A percentile compares a stretch with the other conserved stretches of the same genome.
Conservation (phyloP, 768 basidiomycete species). For the Steccherinum ochraceum region DNA sequence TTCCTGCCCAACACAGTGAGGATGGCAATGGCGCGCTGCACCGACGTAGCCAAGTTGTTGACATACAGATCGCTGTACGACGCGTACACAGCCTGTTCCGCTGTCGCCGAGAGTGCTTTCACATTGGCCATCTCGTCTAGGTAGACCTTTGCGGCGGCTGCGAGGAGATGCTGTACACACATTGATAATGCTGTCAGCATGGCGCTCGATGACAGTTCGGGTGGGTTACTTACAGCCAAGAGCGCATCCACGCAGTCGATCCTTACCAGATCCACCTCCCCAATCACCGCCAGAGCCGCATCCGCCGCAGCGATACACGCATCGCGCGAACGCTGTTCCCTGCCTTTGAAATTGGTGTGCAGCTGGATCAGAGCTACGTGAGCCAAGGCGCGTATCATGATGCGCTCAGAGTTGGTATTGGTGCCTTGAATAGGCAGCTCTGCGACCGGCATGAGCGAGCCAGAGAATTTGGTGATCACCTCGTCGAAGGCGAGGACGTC, state of each 20-base stretch:
- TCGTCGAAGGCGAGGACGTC: constrained; percentile 15
- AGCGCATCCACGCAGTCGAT: constrained; percentile 17
- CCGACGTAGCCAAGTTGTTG: constrained; percentile 4
- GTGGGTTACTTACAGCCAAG: constrained; percentile 18
- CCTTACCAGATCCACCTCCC: constrained; percentile 10
- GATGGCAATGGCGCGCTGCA: constrained; percentile 15
- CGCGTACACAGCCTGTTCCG: neutral
- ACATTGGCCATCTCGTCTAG: constrained; percentile 13
- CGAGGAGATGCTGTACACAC: constrained; percentile 15
- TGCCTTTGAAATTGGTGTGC: constrained; percentile 13
- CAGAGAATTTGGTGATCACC: constrained; percentile 13
- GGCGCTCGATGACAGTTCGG: neutral
- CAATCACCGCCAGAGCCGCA: constrained; percentile 11
- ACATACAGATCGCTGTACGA: constrained; percentile 9
- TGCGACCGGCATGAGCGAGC: constrained; percentile 8
- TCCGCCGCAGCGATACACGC: constrained; percentile 16
- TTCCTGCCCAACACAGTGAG: constrained; percentile 13
- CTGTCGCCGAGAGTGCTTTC: neutral
- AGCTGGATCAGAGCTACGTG: constrained; percentile 21
- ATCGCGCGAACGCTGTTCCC: constrained; percentile 13
- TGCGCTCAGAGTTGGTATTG: neutral
- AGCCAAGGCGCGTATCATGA: constrained; percentile 15
- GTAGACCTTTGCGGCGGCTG: constrained; percentile 13
- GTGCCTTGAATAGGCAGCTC: neutral
- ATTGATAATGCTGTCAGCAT: neutral